These are phyloP conservation scores for Curvularia lunata DNA, from an alignment of 2,329 filamentous ascomycete genomes.

Conservation along the genomic window DNA sequence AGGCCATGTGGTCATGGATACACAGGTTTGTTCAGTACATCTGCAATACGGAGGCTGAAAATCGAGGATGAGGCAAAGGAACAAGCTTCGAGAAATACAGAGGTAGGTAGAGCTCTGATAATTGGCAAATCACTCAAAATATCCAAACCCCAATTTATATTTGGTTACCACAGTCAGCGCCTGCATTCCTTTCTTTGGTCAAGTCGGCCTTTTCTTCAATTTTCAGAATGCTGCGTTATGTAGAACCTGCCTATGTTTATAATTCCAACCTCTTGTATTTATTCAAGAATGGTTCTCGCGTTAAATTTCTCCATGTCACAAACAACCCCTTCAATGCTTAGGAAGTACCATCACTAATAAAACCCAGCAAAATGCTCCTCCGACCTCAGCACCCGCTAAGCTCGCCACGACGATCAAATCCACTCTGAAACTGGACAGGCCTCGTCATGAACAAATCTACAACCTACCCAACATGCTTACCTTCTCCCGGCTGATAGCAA, in stretches of 20 bases:
- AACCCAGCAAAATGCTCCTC: neutral
- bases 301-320: neutral
- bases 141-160: neutral
- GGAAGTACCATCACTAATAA: neutral
- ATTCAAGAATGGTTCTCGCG: neutral
- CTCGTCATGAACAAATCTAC: constrained; percentile 82
- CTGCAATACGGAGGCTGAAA: constrained; percentile 16
- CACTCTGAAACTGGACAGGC: constrained; percentile 38
- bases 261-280: neutral
- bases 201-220: neutral
- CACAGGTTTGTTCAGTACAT: constrained; percentile 29
- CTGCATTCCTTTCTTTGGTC: neutral
- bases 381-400: constrained; percentile 25
- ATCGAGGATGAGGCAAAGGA: constrained; percentile 18
- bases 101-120: constrained; percentile 23
- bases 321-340: neutral
- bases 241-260: neutral
- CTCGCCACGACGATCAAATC: constrained; percentile 39
- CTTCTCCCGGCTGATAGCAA: constrained; percentile 79
- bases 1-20: constrained; percentile 6
- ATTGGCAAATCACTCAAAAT: neutral
- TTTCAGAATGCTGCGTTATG: neutral
- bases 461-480: constrained; percentile 95
- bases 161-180: neutral
- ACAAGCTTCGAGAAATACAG: constrained; percentile 6